phyloP scores from a whole-genome alignment of 2,329 filamentous ascomycete genomes.

The Cytospora leucostoma region DNA sequence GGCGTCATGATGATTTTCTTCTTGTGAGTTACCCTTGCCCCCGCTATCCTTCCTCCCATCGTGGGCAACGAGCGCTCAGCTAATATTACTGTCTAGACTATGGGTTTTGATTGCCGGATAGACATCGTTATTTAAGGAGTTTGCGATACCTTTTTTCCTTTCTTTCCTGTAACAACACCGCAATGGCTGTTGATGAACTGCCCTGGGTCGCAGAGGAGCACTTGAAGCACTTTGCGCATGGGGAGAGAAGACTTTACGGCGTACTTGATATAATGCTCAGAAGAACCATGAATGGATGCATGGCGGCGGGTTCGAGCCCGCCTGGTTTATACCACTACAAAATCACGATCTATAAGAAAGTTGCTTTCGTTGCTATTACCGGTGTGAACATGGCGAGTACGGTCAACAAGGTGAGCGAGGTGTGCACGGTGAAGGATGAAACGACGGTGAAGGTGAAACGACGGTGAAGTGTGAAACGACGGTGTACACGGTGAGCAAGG shows the following conservation, averaged over 20 bases:
- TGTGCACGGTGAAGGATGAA: no score
- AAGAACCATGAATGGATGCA: conserved; percentile 27
- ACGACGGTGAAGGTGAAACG: no score
- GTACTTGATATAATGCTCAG: conserved; percentile 28
- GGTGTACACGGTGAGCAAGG: no score
- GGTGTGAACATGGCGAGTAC: no score
- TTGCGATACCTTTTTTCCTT: conserved; percentile 20
- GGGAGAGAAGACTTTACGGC: conserved; percentile 26
- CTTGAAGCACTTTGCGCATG: conserved; percentile 15
- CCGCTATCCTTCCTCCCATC: not conserved
- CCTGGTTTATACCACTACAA: not conserved
- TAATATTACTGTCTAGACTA: conserved; percentile 44
- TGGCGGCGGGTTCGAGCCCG: conserved; percentile 22
- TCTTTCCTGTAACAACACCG: conserved; percentile 26
- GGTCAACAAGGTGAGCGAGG: no score
- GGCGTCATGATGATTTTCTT: conserved; percentile 95
- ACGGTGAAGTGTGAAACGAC: no score
- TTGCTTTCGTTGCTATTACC: conserved; percentile 3
- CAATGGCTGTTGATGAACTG: conserved; percentile 4
- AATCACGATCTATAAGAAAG: not conserved
- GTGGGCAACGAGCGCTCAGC: not conserved
- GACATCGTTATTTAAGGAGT: conserved; percentile 21
- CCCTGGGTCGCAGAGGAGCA: conserved; percentile 11
- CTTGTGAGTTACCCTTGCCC: conserved; percentile 49
- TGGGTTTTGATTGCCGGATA: conserved; percentile 68